phyloP scores from a whole-genome alignment of 768 basidiomycete genomes.

The Boletus speciosus region DNA sequence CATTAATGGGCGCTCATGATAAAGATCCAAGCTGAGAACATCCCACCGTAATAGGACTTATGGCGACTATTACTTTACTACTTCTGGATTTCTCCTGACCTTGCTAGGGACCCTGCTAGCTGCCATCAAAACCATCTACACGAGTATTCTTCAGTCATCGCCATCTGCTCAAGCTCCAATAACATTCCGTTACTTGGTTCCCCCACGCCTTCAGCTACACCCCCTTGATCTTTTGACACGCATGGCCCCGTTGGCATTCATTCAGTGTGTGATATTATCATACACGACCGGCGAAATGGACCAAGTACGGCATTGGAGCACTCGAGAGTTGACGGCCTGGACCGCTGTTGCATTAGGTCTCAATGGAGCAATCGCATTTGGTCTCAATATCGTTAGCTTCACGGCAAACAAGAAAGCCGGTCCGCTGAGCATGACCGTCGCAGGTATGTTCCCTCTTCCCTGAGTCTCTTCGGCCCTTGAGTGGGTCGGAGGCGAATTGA shows the following conservation, averaged over 20 bases:
- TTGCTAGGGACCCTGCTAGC: conserved; percentile 89
- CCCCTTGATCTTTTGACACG: conserved; percentile 86
- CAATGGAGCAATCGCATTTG: conserved; percentile 89
- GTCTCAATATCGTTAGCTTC: conserved; percentile 90
- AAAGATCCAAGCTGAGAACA: not conserved
- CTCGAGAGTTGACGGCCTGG: conserved; percentile 35
- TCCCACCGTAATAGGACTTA: conserved; percentile 62
- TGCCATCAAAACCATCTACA: conserved; percentile 89
- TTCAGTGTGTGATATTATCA: conserved; percentile 80
- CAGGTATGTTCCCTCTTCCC: conserved; percentile 47
- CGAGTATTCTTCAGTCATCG: conserved; percentile 71
- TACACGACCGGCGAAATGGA: conserved; percentile 78
- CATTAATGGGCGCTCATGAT: not conserved
- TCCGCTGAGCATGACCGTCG: conserved; percentile 87
- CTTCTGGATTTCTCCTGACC: conserved; percentile 81
- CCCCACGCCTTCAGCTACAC: conserved; percentile 45
- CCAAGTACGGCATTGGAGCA: conserved; percentile 48
- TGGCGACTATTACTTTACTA: conserved; percentile 92
- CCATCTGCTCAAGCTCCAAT: conserved; percentile 17
- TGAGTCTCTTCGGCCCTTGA: not conserved
- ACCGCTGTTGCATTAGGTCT: conserved; percentile 55
- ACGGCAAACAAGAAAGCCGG: conserved; percentile 93
- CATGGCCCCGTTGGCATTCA: conserved; percentile 89
- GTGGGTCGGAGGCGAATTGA: not conserved
- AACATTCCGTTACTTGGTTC: conserved; percentile 25